Percentiles rank a stretch among this genome's conserved stretches.
phyloP scores from a whole-genome alignment of 805 yeast genomes.

The Cyberlindnera xishuangbannaensis region DNA sequence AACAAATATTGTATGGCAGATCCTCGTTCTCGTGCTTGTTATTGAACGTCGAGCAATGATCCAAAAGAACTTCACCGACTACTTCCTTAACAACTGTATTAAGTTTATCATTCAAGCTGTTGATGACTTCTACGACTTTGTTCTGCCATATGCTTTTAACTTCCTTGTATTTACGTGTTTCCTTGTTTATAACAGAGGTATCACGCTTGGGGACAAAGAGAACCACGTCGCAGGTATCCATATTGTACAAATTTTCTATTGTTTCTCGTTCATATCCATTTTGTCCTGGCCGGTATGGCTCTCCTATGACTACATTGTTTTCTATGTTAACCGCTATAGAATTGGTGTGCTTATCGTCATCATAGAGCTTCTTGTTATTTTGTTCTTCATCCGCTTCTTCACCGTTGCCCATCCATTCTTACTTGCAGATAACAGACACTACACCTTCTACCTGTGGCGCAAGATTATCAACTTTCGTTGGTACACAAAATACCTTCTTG shows the following conservation, averaged over 20 bases:
- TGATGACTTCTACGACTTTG: constrained; percentile 29
- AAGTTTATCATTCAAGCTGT: constrained; percentile 32
- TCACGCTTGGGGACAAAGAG: constrained; percentile 86
- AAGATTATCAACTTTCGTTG: constrained; percentile 48
- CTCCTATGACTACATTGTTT: constrained; percentile 33
- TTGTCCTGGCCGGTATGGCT: constrained; percentile 76
- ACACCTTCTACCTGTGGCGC: constrained; percentile 79
- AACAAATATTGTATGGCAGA: constrained; percentile 86
- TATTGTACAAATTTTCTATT: constrained; percentile 76
- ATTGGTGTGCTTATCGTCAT: constrained; percentile 25
- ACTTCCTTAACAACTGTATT: constrained; percentile 33
- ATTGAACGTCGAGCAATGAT: constrained; percentile 46
- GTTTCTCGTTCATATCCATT: constrained; percentile 53
- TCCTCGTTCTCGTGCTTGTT: constrained; percentile 48
- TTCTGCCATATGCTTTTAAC: constrained; percentile 48
- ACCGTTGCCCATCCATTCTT: constrained; percentile 86
- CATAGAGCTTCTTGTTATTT: constrained; percentile 33
- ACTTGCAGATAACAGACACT: constrained; percentile 92
- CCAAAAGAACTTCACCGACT: constrained; percentile 33
- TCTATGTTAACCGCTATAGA: constrained; percentile 32
- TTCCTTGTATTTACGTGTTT: constrained; percentile 51
- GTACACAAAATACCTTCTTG: constrained; percentile 42
- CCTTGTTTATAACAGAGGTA: constrained; percentile 66
- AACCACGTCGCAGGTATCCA: constrained; percentile 75
- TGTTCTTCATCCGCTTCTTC: constrained; percentile 45